Percentiles rank a stretch among this genome's conserved stretches.
phyloP scores from a whole-genome alignment of 495 filamentous ascomycete genomes.

The Penicillium goetzii region DNA sequence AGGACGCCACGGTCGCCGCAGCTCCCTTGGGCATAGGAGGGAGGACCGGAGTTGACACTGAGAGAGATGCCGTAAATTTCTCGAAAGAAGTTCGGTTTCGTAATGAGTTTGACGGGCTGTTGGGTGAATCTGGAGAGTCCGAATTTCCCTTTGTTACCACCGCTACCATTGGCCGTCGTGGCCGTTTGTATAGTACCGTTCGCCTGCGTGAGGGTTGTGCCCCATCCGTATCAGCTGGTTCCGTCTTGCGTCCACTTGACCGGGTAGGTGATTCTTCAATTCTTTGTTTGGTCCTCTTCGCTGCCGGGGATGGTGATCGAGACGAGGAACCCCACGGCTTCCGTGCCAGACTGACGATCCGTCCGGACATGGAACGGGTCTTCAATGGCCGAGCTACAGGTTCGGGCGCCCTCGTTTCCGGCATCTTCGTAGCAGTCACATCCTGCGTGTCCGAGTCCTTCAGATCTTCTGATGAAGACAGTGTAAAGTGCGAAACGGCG shows the following conservation, averaged over 20 bases:
- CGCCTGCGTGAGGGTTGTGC: slow-evolving; percentile 38
- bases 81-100: slow-evolving; percentile 63
- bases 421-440: slow-evolving; percentile 23
- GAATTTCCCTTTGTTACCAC: slow-evolving; percentile 50
- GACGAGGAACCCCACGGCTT: slow-evolving; percentile 71
- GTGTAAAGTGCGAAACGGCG: slow-evolving; percentile 43
- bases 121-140: slow-evolving; percentile 46
- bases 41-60: slow-evolving; percentile 50
- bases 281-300: slow-evolving; percentile 41
- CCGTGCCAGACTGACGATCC: slow-evolving; percentile 67
- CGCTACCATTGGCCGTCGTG: slow-evolving; percentile 56
- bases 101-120: slow-evolving; percentile 53
- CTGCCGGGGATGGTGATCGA: slow-evolving; percentile 62
- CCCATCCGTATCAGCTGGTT: slow-evolving; percentile 36
- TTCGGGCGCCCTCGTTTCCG: slow-evolving; percentile 44
- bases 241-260: slow-evolving; percentile 24
- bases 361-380: slow-evolving; percentile 60
- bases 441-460: slow-evolving; percentile 31
- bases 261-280: slow-evolving; percentile 41
- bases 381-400: slow-evolving; percentile 50
- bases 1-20: slow-evolving; percentile 33
- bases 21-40: slow-evolving; percentile 55
- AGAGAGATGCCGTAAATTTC: slow-evolving; percentile 54
- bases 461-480: slow-evolving; percentile 43
- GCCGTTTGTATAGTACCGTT: slow-evolving; percentile 47